A percentile compares a stretch with the other conserved stretches of the same genome.
Conservation (phyloP, 2,329 filamentous ascomycete genomes). For the Ceratocystis smalleyi region DNA sequence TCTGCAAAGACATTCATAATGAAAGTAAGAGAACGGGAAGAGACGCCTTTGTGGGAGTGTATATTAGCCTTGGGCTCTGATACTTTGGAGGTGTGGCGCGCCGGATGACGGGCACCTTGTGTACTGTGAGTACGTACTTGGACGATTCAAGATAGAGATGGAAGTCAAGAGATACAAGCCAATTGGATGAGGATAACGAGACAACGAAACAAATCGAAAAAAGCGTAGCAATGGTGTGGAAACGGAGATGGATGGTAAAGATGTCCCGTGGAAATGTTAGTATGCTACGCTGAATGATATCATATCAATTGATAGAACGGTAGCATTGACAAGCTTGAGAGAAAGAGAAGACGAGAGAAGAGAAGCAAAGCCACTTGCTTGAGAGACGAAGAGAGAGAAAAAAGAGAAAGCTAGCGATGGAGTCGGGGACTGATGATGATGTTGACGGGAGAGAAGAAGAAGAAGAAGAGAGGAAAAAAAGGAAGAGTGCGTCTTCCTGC, state of each 20-base stretch:
- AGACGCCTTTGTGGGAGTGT: neutral
- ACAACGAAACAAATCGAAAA: neutral
- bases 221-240: neutral
- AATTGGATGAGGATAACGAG: neutral
- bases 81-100: neutral
- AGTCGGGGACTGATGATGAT: neutral
- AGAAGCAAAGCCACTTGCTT: neutral
- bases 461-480: neutral
- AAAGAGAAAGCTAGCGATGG: constrained; percentile 2
- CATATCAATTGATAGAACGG: neutral
- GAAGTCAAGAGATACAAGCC: neutral
- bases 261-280: neutral
- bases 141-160: neutral
- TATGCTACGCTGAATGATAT: neutral
- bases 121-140: neutral
- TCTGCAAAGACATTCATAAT: constrained; percentile 2
- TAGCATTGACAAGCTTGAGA: neutral
- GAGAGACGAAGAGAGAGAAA: neutral
- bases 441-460: neutral
- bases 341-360: neutral
- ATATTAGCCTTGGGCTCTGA: neutral
- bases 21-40: neutral
- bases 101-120: neutral
- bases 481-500: neutral
- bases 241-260: neutral